phyloP scores from a whole-genome alignment of 1,284 basidiomycete species.

The Xerocomus nothofagi region DNA sequence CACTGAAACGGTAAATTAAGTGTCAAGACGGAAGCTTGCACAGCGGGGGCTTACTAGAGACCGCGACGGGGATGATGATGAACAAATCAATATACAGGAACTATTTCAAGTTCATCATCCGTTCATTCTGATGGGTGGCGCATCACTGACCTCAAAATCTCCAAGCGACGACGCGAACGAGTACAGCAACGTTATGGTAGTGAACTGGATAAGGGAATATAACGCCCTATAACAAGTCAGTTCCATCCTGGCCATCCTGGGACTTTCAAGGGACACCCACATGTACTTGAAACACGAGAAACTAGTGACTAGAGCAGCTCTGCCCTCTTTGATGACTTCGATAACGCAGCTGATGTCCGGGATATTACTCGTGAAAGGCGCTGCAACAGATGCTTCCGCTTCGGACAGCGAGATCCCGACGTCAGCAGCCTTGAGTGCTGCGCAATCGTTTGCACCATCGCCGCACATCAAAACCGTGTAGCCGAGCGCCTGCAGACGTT shows the following conservation, averaged over 20 bases:
- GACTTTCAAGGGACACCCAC: conserved; percentile 47
- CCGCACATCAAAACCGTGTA: conserved; percentile 99
- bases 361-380: conserved; percentile 92
- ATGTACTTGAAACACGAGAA: conserved; percentile 99
- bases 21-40: conserved; percentile 1
- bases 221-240: conserved; percentile 60
- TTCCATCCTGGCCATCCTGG: background rate
- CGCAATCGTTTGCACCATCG: conserved; percentile 98
- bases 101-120: conserved; percentile 40
- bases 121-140: conserved; percentile 3
- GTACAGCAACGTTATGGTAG: conserved; percentile 88
- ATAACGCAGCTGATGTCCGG: conserved; percentile 97
- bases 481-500: conserved; percentile 88
- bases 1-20: conserved; percentile 57
- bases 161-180: conserved; percentile 95
- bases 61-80: conserved; percentile 95
- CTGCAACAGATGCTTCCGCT: conserved; percentile 98
- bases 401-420: conserved; percentile 97
- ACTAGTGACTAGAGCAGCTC: conserved; percentile 94
- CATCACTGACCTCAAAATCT: conserved; percentile 83
- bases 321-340: conserved; percentile 94
- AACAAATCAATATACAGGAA: conserved; percentile 98
- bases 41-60: conserved; percentile 72
- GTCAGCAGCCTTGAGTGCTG: conserved; percentile 97
- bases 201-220: conserved; percentile 91